phyloP scores from a whole-genome alignment of 2,329 filamentous ascomycete species.

The Phoma sp. region DNA sequence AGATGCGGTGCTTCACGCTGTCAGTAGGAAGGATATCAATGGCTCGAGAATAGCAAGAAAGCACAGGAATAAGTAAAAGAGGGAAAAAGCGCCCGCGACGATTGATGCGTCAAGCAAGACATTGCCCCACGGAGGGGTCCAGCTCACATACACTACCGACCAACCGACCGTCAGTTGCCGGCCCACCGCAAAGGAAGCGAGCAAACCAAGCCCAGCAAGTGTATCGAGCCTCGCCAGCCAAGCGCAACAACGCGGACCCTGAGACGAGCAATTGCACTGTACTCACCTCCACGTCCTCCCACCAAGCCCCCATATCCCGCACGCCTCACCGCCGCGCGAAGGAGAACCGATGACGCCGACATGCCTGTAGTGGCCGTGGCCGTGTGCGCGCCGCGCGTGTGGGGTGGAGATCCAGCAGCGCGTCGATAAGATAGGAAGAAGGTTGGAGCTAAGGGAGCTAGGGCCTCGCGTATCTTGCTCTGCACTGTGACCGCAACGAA shows the following conservation, averaged over 20 bases:
- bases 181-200: background rate
- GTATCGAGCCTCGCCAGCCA: background rate
- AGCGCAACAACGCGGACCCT: too few species aligned
- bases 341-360: conserved; percentile 43
- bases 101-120: conserved; percentile 8
- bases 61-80: background rate
- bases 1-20: background rate
- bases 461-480: background rate
- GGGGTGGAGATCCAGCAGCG: background rate
- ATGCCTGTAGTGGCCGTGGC: conserved; percentile 19
- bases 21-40: background rate
- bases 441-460: background rate
- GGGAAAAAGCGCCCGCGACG: background rate
- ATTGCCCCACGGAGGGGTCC: conserved; percentile 15
- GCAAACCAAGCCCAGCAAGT: background rate
- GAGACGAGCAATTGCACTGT: background rate
- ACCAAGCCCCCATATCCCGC: background rate
- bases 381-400: too few species aligned
- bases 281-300: background rate
- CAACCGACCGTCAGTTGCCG: background rate
- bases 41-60: background rate
- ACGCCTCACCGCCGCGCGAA: background rate
- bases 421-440: background rate
- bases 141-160: background rate
- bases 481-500: too few species aligned